Conservation (phyloP, 2,329 filamentous ascomycete genomes). For the Coleophoma crateriformis region DNA sequence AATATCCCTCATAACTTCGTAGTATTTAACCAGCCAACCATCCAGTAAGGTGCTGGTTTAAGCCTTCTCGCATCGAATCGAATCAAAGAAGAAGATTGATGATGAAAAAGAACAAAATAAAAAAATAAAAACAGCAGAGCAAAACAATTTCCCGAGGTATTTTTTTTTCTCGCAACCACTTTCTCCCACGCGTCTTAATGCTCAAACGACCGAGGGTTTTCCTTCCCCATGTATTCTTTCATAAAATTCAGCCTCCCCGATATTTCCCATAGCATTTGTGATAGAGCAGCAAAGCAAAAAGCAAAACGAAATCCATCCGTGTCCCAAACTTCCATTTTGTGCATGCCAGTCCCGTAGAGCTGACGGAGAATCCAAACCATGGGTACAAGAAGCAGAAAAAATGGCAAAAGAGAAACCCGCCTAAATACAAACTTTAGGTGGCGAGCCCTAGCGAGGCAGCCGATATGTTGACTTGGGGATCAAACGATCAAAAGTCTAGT, state of each 20-base stretch:
- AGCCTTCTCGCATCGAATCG: too few species aligned
- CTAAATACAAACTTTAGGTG: conserved; percentile 30
- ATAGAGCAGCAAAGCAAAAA: conserved; percentile 5
- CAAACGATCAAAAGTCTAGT: conserved; percentile 22
- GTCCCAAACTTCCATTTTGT: conserved; percentile 22
- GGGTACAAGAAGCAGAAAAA: conserved; percentile 29
- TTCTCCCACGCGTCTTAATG: not conserved
- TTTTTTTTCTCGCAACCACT: not conserved
- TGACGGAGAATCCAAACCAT: conserved; percentile 18
- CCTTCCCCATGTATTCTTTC: not conserved
- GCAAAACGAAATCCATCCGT: conserved; percentile 12
- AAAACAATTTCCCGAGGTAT: not conserved
- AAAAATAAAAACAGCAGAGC: not conserved
- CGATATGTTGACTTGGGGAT: conserved; percentile 20
- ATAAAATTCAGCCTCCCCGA: not conserved
- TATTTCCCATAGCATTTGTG: not conserved
- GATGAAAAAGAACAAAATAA: not conserved
- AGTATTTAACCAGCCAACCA: conserved; percentile 1
- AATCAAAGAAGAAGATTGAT: not conserved
- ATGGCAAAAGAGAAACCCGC: conserved; percentile 24
- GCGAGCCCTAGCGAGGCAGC: conserved; percentile 19
- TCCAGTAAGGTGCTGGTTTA: not conserved
- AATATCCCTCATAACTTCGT: conserved; percentile 2
- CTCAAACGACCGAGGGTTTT: not conserved
- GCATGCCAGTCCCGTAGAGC: conserved; percentile 18